A percentile compares a stretch with the other conserved stretches of the same genome.
These are phyloP conservation scores for Leishmania tropica DNA, from an alignment of 208 protist species.

Conservation along the genomic window DNA sequence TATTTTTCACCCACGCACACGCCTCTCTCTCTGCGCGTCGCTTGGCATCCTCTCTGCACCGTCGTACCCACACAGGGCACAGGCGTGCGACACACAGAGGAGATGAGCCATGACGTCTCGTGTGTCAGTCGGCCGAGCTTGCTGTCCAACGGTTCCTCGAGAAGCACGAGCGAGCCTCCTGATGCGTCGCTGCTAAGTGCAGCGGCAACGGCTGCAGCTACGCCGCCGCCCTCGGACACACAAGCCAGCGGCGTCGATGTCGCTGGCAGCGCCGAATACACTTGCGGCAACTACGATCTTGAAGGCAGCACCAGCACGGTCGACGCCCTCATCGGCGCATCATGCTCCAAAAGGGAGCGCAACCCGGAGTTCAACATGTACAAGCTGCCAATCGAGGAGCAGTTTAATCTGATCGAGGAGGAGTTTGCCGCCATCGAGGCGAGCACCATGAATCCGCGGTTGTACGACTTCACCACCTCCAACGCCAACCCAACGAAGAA, in stretches of 20 bases:
- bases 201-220: neutral
- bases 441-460: constrained; percentile 41
- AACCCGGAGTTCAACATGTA: constrained; percentile 41
- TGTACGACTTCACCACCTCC: constrained; percentile 69
- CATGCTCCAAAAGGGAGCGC: neutral
- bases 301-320: neutral
- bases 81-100: neutral
- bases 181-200: neutral
- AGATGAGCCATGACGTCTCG: constrained; percentile 1
- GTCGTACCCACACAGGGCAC: neutral
- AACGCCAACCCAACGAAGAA: constrained; percentile 54
- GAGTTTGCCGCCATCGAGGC: constrained; percentile 58
- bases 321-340: neutral
- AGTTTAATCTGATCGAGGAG: constrained; percentile 42
- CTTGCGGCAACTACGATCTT: constrained; percentile 1
- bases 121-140: neutral
- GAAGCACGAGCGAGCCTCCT: neutral
- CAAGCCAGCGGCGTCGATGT: neutral
- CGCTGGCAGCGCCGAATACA: neutral
- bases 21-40: neutral
- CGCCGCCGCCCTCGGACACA: neutral
- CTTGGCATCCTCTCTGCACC: neutral
- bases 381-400: constrained; percentile 34
- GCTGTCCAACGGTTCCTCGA: neutral
- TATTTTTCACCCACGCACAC: neutral